Evolutionary conservation across 306 rosid genomes (phyloP).

Genomic region (Corylus americana): DNA sequence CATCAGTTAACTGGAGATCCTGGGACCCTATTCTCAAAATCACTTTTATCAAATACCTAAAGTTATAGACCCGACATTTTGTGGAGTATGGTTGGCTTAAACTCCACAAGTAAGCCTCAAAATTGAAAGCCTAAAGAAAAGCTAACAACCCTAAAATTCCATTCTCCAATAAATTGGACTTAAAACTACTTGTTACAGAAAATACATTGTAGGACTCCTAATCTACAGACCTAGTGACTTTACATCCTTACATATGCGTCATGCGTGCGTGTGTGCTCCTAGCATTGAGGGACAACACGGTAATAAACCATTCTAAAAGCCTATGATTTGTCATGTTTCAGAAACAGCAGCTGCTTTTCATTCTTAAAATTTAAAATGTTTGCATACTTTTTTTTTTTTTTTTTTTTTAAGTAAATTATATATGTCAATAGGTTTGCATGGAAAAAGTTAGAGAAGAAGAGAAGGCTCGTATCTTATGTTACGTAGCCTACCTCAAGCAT

Average conservation of each 20-base stretch:
- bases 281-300: not conserved
- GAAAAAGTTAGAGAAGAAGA: too few relatives aligned
- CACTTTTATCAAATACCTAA: not conserved
- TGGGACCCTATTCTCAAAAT: not conserved
- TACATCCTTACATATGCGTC: not conserved
- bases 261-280: not conserved
- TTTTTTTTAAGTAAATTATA: not conserved
- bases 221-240: not conserved
- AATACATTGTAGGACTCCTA: not conserved
- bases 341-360: not conserved
- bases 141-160: not conserved
- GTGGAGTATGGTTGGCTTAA: not conserved
- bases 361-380: not conserved
- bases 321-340: not conserved
- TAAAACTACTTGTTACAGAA: not conserved
- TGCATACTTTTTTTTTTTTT: not conserved
- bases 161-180: not conserved
- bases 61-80: not conserved
- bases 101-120: not conserved
- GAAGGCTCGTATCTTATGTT: too few relatives aligned
- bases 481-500: too few relatives aligned
- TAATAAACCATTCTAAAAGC: not conserved
- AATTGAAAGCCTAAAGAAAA: not conserved
- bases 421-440: too few relatives aligned
- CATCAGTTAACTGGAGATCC: slow-evolving; percentile 8